Conservation (phyloP, 2,329 filamentous ascomycete species). For the Pestalotiopsis sp. region DNA sequence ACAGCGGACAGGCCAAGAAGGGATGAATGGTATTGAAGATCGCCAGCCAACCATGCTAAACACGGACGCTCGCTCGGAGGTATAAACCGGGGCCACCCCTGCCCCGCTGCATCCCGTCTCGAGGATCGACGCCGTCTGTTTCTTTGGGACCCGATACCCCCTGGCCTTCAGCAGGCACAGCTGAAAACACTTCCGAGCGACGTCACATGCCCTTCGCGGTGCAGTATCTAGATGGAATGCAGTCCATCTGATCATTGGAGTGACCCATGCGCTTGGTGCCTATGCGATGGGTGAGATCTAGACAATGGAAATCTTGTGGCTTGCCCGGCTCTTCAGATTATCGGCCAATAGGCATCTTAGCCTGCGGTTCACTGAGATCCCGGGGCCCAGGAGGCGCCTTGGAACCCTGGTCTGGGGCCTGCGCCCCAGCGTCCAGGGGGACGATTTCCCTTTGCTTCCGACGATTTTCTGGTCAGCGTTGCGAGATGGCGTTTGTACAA, state of each 20-base stretch:
- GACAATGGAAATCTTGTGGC: constrained; percentile 5
- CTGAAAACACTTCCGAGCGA: background rate
- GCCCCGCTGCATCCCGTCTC: constrained; percentile 1
- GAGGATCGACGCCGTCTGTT: background rate
- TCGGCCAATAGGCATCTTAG: background rate
- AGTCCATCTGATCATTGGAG: background rate
- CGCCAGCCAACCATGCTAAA: background rate
- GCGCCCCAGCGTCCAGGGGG: background rate
- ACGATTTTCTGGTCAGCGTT: constrained; percentile 5
- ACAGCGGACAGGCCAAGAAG: background rate
- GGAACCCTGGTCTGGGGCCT: background rate
- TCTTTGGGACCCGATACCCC: background rate
- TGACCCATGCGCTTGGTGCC: background rate
- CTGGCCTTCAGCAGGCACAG: background rate
- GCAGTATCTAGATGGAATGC: background rate
- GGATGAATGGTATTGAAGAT: background rate
- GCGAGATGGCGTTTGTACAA: constrained; percentile 1
- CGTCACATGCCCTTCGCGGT: constrained; percentile 2
- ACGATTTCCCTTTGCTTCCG: constrained; percentile 4
- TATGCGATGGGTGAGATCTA: background rate
- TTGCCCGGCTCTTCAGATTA: constrained; percentile 7
- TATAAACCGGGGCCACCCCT: background rate
- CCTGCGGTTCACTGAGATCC: constrained; percentile 10
- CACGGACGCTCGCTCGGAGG: background rate
- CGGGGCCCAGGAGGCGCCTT: constrained; percentile 5